phyloP scores from a whole-genome alignment of 148 eudicot genomes.

The Suaeda aralocaspica region DNA sequence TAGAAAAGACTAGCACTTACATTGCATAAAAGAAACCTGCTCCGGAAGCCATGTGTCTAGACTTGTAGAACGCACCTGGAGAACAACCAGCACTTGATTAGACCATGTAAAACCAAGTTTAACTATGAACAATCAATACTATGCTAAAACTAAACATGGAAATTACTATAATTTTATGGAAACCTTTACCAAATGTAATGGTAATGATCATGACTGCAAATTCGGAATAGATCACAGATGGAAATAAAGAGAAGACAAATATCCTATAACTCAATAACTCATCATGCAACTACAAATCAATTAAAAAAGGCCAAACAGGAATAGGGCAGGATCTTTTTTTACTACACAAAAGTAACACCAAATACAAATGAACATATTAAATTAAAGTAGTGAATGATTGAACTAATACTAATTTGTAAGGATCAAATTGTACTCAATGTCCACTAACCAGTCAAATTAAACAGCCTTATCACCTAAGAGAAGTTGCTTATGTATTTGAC shows the following conservation, averaged over 20 bases:
- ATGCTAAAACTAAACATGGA: not conserved
- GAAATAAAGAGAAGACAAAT: too few relatives aligned
- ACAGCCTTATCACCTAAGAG: not conserved
- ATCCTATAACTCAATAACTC: too few relatives aligned
- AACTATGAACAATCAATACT: not conserved
- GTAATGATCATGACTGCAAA: not conserved
- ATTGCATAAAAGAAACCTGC: constrained; percentile 49
- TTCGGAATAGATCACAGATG: too few relatives aligned
- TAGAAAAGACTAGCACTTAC: constrained; percentile 30
- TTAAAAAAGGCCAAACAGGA: too few relatives aligned
- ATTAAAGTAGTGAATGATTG: too few relatives aligned
- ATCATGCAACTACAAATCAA: too few relatives aligned
- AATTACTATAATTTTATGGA: not conserved
- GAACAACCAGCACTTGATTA: constrained; percentile 12
- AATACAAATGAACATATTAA: too few relatives aligned
- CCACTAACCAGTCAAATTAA: not conserved
- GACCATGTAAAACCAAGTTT: not conserved
- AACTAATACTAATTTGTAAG: too few relatives aligned
- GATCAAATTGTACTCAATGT: too few relatives aligned
- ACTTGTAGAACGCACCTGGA: constrained; percentile 68
- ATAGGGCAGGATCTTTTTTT: too few relatives aligned
- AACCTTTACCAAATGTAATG: not conserved
- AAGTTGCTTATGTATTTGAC: not conserved
- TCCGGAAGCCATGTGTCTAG: constrained; percentile 80
- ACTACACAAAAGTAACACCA: too few relatives aligned